phyloP scores from a whole-genome alignment of 805 yeast species.

The Cyberlindnera maritima region DNA sequence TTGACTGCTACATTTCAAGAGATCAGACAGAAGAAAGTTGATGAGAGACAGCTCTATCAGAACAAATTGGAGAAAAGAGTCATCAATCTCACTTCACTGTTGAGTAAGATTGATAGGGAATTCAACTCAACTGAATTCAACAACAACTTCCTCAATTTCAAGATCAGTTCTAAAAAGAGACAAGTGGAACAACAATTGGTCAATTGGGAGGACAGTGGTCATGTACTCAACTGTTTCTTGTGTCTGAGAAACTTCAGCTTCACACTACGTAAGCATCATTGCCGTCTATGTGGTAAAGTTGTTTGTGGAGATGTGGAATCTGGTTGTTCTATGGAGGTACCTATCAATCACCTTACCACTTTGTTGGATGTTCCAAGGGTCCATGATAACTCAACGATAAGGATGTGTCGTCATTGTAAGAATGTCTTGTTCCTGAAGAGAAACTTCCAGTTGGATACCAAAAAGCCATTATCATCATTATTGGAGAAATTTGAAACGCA shows the following conservation, averaged over 20 bases:
- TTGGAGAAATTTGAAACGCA: conserved; percentile 42
- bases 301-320: conserved; percentile 67
- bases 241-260: conserved; percentile 61
- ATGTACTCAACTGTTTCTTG: conserved; percentile 52
- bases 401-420: conserved; percentile 74
- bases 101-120: conserved; percentile 26
- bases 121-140: conserved; percentile 19
- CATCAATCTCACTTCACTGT: conserved; percentile 38
- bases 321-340: conserved; percentile 75
- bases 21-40: conserved; percentile 42
- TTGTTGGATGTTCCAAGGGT: conserved; percentile 22
- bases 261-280: conserved; percentile 77
- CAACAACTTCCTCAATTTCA: conserved; percentile 27
- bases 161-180: conserved; percentile 30
- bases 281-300: conserved; percentile 81
- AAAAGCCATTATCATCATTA: conserved; percentile 33
- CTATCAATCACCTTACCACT: conserved; percentile 33
- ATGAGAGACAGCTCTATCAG: conserved; percentile 49
- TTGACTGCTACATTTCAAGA: conserved; percentile 40
- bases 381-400: conserved; percentile 33
- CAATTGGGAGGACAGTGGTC: conserved; percentile 62
- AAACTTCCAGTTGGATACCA: conserved; percentile 42
- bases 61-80: conserved; percentile 62
- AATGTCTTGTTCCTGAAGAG: conserved; percentile 54
- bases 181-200: conserved; percentile 47